Evolutionary conservation across 148 eudicot species (phyloP).

Genomic region (Camellia sinensis): DNA sequence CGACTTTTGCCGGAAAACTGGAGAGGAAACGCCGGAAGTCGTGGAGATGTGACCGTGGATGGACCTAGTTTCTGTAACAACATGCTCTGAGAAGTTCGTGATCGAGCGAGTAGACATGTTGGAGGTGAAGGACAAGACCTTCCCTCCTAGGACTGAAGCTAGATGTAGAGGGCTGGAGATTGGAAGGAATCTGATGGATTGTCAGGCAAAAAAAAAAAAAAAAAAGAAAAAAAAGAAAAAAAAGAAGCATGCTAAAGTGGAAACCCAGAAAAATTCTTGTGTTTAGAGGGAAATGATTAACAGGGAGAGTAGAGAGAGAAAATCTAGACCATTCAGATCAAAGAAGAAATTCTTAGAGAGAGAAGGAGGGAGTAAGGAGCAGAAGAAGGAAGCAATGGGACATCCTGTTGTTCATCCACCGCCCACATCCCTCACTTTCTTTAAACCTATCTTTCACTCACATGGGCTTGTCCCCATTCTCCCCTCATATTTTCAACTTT

Average conservation of each 20-base stretch:
- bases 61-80: conserved; percentile 20
- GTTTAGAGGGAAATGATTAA: no score
- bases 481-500: no score
- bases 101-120: background rate
- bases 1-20: conserved; percentile 2
- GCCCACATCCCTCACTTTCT: no score
- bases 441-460: no score
- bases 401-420: no score
- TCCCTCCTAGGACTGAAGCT: background rate
- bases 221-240: no score
- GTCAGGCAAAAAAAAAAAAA: no score
- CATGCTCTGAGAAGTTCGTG: conserved; percentile 25
- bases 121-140: background rate
- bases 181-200: background rate
- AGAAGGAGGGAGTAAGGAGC: background rate
- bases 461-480: no score
- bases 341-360: background rate
- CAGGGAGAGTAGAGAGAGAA: background rate
- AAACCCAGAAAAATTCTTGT: background rate
- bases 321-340: background rate
- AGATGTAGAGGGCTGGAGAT: background rate
- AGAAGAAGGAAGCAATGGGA: no score
- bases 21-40: background rate
- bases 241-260: no score
- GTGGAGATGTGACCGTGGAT: background rate